These are phyloP conservation scores for Xerophyta viscosa DNA, from an alignment of 106 monocot genomes.

Conservation along the genomic window DNA sequence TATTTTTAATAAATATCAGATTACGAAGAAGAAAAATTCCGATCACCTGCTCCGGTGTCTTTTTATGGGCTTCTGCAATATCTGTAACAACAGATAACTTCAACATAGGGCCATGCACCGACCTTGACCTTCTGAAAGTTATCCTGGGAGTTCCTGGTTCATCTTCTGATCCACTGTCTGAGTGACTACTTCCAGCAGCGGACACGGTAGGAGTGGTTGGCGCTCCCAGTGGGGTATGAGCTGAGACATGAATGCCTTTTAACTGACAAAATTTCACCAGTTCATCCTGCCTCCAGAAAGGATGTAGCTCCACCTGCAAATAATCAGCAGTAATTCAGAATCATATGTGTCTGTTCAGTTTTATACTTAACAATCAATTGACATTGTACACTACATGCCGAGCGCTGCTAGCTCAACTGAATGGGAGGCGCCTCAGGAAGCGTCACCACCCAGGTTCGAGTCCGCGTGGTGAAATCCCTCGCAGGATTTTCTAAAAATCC, in stretches of 20 bases:
- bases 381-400: not conserved
- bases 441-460: too few relatives aligned
- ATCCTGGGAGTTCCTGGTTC: constrained; percentile 83
- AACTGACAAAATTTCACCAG: constrained; percentile 77
- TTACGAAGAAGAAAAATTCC: not conserved
- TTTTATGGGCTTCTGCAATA: constrained; percentile 60
- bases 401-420: too few relatives aligned
- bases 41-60: constrained; percentile 76
- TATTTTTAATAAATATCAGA: too few relatives aligned
- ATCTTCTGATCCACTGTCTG: constrained; percentile 88
- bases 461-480: too few relatives aligned
- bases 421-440: too few relatives aligned
- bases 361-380: not conserved
- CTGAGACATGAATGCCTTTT: constrained; percentile 83
- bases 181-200: constrained; percentile 18
- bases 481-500: too few relatives aligned
- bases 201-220: constrained; percentile 29
- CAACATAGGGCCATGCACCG: constrained; percentile 86
- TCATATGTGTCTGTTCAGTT: too few relatives aligned
- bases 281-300: constrained; percentile 94
- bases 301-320: constrained; percentile 78
- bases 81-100: constrained; percentile 71
- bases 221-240: constrained; percentile 81
- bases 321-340: too few relatives aligned
- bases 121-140: constrained; percentile 71